Conservation (phyloP, 306 rosid species). For the Gastrolobium villosum region DNA sequence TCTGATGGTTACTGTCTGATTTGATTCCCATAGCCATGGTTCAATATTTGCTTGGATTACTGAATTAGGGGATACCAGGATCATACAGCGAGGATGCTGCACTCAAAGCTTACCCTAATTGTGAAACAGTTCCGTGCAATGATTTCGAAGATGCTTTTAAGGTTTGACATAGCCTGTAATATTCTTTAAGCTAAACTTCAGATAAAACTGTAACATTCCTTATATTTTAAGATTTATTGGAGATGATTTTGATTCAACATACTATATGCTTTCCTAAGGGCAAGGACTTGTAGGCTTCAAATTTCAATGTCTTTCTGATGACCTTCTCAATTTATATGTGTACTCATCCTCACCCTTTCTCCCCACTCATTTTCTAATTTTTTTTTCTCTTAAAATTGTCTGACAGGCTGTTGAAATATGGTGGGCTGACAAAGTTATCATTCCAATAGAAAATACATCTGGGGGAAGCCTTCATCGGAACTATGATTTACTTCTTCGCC, state of each 20-base stretch:
- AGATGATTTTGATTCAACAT: constrained; percentile 19
- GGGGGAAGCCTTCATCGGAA: constrained; percentile 85
- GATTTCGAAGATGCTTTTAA: constrained; percentile 78
- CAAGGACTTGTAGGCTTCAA: background rate
- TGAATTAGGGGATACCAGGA: constrained; percentile 72
- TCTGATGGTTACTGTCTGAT: constrained; percentile 36
- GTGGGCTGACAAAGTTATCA: constrained; percentile 70
- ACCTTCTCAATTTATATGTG: constrained; percentile 23
- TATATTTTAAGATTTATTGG: background rate
- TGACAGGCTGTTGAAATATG: constrained; percentile 80
- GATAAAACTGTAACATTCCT: background rate
- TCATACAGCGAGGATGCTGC: constrained; percentile 83
- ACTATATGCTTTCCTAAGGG: constrained; percentile 11
- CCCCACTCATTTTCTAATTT: constrained; percentile 3
- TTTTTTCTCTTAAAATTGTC: background rate
- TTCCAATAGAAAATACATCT: constrained; percentile 77
- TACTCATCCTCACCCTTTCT: constrained; percentile 1
- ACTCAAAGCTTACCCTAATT: constrained; percentile 73
- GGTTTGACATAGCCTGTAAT: constrained; percentile 53
- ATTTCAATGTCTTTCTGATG: constrained; percentile 25
- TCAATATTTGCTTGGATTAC: constrained; percentile 52
- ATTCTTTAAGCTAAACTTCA: constrained; percentile 30
- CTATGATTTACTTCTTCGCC: constrained; percentile 86
- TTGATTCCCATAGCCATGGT: background rate
- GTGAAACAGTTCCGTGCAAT: constrained; percentile 71